Evolutionary conservation across 495 filamentous ascomycete genomes (phyloP).

Genomic region (Aspergillus carlsbadensis): DNA sequence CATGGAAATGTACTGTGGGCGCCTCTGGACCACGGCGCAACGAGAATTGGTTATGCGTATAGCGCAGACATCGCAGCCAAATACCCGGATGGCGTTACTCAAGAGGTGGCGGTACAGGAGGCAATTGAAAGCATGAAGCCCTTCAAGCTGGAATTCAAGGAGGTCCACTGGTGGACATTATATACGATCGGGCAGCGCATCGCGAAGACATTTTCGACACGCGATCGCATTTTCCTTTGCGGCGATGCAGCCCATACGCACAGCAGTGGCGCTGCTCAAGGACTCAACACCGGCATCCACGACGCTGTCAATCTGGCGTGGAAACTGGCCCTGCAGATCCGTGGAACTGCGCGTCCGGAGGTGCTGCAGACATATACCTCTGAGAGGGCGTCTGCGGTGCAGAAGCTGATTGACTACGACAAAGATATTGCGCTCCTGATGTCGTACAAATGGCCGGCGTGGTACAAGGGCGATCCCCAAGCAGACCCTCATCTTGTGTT

Average conservation of each 20-base stretch:
- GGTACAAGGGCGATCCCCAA: not conserved
- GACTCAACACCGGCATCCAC: conserved; percentile 52
- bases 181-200: conserved; percentile 50
- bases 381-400: conserved; percentile 40
- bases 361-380: conserved; percentile 41
- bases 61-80: conserved; percentile 45
- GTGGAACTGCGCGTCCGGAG: conserved; percentile 26
- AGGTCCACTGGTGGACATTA: conserved; percentile 55
- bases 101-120: conserved; percentile 33
- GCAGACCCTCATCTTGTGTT: conserved; percentile 4
- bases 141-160: conserved; percentile 42
- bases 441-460: conserved; percentile 4
- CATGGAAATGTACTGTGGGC: conserved; percentile 53
- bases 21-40: conserved; percentile 46
- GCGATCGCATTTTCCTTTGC: conserved; percentile 42
- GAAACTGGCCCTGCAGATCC: conserved; percentile 44
- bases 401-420: conserved; percentile 48
- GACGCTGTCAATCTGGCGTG: conserved; percentile 50
- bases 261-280: conserved; percentile 47
- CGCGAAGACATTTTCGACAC: conserved; percentile 38
- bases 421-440: conserved; percentile 28
- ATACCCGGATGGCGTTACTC: conserved; percentile 29
- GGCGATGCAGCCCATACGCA: conserved; percentile 54
- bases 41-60: conserved; percentile 53
- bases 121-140: conserved; percentile 46